phyloP scores from a whole-genome alignment of 306 rosid species.

The Acacia crassicarpa region DNA sequence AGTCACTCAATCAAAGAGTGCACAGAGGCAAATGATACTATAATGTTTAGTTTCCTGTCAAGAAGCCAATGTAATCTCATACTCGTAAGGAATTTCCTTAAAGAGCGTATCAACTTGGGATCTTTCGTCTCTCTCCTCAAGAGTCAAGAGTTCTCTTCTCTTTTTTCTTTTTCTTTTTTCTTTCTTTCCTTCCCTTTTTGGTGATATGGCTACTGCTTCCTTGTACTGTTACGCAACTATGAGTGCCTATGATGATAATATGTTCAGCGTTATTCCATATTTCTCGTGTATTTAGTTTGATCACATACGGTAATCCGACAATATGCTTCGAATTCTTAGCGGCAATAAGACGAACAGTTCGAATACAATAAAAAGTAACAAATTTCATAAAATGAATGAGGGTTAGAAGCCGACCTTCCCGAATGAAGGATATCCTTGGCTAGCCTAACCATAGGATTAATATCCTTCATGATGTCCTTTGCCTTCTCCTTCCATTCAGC shows the following conservation, averaged over 20 bases:
- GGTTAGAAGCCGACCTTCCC: slow-evolving; percentile 32
- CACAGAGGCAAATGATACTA: neutral
- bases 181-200: neutral
- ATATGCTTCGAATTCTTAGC: neutral
- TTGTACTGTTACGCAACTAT: neutral
- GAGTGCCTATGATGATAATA: neutral
- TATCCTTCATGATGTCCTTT: slow-evolving; percentile 60
- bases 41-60: neutral
- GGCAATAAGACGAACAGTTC: neutral
- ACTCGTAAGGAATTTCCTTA: neutral
- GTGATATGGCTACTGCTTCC: neutral
- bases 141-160: neutral
- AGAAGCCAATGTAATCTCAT: neutral
- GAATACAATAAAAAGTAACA: neutral
- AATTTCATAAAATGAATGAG: neutral
- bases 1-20: neutral
- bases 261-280: neutral
- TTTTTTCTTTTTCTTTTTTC: neutral
- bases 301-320: neutral
- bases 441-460: slow-evolving; percentile 59
- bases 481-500: slow-evolving; percentile 71
- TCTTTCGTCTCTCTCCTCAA: neutral
- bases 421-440: slow-evolving; percentile 80
- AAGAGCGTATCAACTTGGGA: neutral
- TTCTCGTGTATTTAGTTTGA: neutral